These are phyloP conservation scores for Eutypella sp. DNA, from an alignment of 2,329 filamentous ascomycete species.

Conservation along the genomic window DNA sequence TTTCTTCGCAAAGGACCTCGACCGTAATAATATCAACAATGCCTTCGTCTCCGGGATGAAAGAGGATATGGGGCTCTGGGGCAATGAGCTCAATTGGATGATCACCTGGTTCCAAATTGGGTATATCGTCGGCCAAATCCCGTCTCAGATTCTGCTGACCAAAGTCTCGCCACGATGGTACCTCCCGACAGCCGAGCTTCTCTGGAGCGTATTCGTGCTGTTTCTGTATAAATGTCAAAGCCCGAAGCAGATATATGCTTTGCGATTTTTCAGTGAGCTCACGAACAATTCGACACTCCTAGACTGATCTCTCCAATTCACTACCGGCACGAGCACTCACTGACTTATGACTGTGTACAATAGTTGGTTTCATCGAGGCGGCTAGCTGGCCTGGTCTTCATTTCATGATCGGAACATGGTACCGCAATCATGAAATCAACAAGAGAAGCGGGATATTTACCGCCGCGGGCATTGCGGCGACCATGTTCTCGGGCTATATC, in stretches of 20 bases:
- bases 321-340: background rate
- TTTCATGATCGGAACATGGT: slow-evolving; percentile 28
- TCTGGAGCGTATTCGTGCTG: slow-evolving; percentile 14
- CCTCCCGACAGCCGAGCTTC: slow-evolving; percentile 13
- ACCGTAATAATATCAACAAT: slow-evolving; percentile 19
- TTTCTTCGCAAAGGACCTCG: slow-evolving; percentile 14
- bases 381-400: slow-evolving; percentile 15
- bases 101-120: slow-evolving; percentile 11
- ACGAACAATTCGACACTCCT: too few species aligned
- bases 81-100: slow-evolving; percentile 21
- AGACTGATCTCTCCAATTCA: background rate
- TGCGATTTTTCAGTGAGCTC: slow-evolving; percentile 20
- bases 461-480: slow-evolving; percentile 39
- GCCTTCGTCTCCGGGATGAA: slow-evolving; percentile 30
- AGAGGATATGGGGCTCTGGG: slow-evolving; percentile 18
- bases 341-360: slow-evolving; percentile 1
- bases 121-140: slow-evolving; percentile 13
- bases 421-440: slow-evolving; percentile 29
- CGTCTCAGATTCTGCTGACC: slow-evolving; percentile 11
- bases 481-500: slow-evolving; percentile 45
- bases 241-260: slow-evolving; percentile 20
- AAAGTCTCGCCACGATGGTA: slow-evolving; percentile 14
- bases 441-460: slow-evolving; percentile 45
- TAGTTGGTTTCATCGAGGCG: slow-evolving; percentile 20
- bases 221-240: slow-evolving; percentile 17